Evolutionary conservation across 306 rosid species (phyloP), one percentile per base, ranked within the genome.

Genomic region (Castanea sativa): DNA sequence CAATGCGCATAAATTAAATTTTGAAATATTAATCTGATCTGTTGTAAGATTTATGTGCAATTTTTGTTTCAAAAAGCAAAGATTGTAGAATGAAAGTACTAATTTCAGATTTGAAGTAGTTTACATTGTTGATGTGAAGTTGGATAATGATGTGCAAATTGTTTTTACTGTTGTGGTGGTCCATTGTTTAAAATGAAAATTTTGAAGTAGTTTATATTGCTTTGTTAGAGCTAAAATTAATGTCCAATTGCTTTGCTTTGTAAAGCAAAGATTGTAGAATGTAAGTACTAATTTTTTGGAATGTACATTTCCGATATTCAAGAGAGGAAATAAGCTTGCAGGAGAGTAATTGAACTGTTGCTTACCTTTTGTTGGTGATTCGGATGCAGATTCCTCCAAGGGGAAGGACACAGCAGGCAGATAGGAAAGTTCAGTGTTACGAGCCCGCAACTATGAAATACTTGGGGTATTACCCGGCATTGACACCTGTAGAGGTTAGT

Each of bases 381-480:
- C 18, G 73, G 12, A 11, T 85, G 85, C 87, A 93, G 99, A 87
- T 95, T 75, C 98, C 98, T 76, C 96, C 97, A 0, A 88, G 99
- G 83, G 98, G 91, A 74, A 79, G 86, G 80, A 75, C 96, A 0
- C 94, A 86, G 82, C 97, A 92, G 58, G 89, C 91, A 0, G 92
- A 90, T 53, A 85, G 57, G 74, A 91, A 86, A 87, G 96, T 95
- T 68, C 92, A 85, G 79, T 95, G 99, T 84, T 95, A 93, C 56
- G 99, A 95, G 75, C 99, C 98, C 52, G 98, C 97, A 32, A 93
- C 96, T 21, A 93, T 95, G 99, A 95, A 95, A 71, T 95, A 95
- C 87, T 81, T 95, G 85, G 99, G 99, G 73, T 90, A 10, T 78
- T 80, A 76, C 79, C 87, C 99, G 35, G 94, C 98, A 23, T 83